Percentiles rank a stretch among this genome's conserved stretches.
phyloP scores from a whole-genome alignment of 352 stramenopile species.

The Phytophthora podocarpi region DNA sequence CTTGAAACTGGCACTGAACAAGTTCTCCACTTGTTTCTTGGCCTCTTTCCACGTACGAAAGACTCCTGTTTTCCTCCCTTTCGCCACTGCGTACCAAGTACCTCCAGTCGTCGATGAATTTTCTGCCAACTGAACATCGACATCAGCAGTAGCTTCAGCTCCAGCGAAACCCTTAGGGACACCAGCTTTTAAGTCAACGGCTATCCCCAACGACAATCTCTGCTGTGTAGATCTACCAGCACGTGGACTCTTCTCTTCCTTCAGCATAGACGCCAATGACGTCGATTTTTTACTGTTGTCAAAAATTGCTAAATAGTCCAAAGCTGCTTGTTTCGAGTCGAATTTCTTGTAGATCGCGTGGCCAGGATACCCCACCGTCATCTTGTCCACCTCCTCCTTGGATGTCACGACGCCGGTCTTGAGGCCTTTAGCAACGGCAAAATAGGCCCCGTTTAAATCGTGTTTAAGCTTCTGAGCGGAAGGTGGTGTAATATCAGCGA shows the following conservation, averaged over 20 bases:
- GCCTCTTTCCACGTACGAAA: slow-evolving; percentile 61
- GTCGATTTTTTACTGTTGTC: neutral
- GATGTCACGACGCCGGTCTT: slow-evolving; percentile 43
- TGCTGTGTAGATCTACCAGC: too few relatives aligned
- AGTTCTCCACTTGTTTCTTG: slow-evolving; percentile 57
- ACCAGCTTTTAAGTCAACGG: too few relatives aligned
- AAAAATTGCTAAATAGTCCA: slow-evolving; percentile 14
- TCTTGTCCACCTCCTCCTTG: slow-evolving; percentile 30
- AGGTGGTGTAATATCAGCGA: neutral
- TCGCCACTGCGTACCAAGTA: slow-evolving; percentile 62
- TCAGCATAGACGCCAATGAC: slow-evolving; percentile 8
- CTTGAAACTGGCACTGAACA: slow-evolving; percentile 60
- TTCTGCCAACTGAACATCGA: too few relatives aligned
- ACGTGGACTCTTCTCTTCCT: too few relatives aligned
- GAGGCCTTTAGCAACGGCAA: slow-evolving; percentile 44
- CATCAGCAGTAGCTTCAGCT: neutral
- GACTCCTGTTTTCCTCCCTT: slow-evolving; percentile 53
- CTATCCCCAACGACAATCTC: too few relatives aligned
- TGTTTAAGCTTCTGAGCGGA: slow-evolving; percentile 21
- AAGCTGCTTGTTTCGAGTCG: slow-evolving; percentile 17
- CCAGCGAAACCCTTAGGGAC: neutral
- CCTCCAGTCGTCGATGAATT: neutral
- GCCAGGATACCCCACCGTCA: slow-evolving; percentile 26
- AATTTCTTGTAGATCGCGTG: slow-evolving; percentile 20
- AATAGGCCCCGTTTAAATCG: slow-evolving; percentile 13